phyloP scores from a whole-genome alignment of 768 basidiomycete genomes.

The Suillus lakei region DNA sequence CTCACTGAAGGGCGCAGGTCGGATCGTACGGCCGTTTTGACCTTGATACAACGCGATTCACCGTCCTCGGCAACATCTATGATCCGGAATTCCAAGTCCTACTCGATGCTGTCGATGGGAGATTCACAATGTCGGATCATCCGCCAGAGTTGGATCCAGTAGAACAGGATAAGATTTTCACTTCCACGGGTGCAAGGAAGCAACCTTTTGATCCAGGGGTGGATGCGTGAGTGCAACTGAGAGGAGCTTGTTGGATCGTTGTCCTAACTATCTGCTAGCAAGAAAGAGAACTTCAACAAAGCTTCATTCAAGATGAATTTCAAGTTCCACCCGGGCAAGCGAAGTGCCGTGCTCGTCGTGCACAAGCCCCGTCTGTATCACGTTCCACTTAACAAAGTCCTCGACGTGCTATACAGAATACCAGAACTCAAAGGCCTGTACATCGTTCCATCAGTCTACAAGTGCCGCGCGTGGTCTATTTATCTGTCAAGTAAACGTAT shows the following conservation, averaged over 20 bases:
- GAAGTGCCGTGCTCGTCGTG: constrained; percentile 40
- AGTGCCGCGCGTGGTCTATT: constrained; percentile 39
- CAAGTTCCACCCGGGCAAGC: constrained; percentile 34
- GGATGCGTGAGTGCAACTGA: constrained; percentile 24
- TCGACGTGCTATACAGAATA: constrained; percentile 30
- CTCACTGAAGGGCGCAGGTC: constrained; percentile 25
- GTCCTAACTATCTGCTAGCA: not conserved
- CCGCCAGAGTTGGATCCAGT: constrained; percentile 16
- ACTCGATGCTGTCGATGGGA: constrained; percentile 13
- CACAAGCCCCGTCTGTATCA: constrained; percentile 26
- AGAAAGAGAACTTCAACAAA: constrained; percentile 29
- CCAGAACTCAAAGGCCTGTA: constrained; percentile 31
- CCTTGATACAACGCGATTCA: constrained; percentile 31
- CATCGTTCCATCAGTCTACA: constrained; percentile 36
- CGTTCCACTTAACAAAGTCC: constrained; percentile 25
- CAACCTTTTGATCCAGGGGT: constrained; percentile 16
- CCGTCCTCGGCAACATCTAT: constrained; percentile 39
- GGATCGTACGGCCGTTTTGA: constrained; percentile 40
- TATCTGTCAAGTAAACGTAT: constrained; percentile 36
- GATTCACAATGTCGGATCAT: constrained; percentile 18
- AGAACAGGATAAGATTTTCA: constrained; percentile 30
- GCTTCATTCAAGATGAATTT: constrained; percentile 39
- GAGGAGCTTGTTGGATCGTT: not conserved
- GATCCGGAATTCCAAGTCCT: constrained; percentile 20
- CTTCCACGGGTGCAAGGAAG: constrained; percentile 26